These are phyloP conservation scores for Trypanosoma rangeli DNA, from an alignment of 208 protist species.

Conservation along the genomic window DNA sequence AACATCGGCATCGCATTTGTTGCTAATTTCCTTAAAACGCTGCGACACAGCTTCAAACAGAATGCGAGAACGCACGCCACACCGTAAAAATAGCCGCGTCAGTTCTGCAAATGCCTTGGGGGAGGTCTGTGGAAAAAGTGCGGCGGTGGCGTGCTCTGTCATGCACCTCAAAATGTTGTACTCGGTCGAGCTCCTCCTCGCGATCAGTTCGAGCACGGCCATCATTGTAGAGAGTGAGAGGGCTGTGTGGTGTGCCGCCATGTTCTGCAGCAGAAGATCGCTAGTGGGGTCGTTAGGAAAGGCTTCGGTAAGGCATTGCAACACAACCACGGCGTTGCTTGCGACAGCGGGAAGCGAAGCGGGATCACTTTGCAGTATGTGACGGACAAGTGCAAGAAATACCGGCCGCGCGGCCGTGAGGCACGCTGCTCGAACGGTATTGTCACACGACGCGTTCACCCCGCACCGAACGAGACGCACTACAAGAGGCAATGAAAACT, in stretches of 20 bases:
- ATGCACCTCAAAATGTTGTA: conserved; percentile 55
- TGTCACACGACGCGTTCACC: conserved; percentile 27
- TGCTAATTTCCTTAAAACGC: conserved; percentile 37
- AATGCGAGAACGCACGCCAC: conserved; percentile 54
- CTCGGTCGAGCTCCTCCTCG: conserved; percentile 53
- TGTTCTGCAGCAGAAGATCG: conserved; percentile 58
- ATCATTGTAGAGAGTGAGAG: conserved; percentile 47
- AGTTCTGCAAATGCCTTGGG: conserved; percentile 48
- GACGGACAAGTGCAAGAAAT: conserved; percentile 64
- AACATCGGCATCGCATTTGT: conserved; percentile 32
- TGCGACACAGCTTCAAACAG: conserved; percentile 41
- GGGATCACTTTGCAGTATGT: conserved; percentile 70
- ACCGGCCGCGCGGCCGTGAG: conserved; percentile 72
- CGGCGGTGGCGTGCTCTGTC: conserved; percentile 43
- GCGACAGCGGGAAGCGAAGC: conserved; percentile 49
- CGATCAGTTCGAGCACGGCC: conserved; percentile 57
- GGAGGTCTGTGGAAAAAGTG: conserved; percentile 46
- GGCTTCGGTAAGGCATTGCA: conserved; percentile 67
- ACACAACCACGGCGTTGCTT: conserved; percentile 44
- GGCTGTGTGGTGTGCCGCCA: conserved; percentile 49
- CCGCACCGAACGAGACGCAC: conserved; percentile 73
- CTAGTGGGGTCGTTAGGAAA: conserved; percentile 70
- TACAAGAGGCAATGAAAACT: conserved; percentile 58
- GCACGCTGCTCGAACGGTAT: conserved; percentile 55
- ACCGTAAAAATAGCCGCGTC: conserved; percentile 54